Evolutionary conservation across 2,329 filamentous ascomycete species (phyloP).

Genomic region (Ophiostoma perfectum): DNA sequence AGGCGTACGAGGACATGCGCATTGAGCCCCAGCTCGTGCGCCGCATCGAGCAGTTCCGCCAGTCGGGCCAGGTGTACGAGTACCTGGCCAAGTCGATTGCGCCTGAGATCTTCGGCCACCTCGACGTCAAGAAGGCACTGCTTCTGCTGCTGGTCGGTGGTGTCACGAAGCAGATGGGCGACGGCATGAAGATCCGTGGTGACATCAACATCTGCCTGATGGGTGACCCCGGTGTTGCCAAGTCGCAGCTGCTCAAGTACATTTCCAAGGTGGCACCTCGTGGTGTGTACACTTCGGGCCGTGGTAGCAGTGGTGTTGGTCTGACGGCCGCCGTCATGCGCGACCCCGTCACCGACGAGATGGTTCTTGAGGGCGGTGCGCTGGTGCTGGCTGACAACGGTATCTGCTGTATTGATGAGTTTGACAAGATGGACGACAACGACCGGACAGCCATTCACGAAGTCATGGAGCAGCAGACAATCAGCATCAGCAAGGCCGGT

Average conservation of each 20-base stretch:
- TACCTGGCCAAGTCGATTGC: slow-evolving; percentile 93
- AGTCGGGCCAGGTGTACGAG: slow-evolving; percentile 89
- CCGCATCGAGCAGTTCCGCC: slow-evolving; percentile 78
- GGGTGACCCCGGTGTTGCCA: slow-evolving; percentile 99
- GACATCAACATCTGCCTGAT: slow-evolving; percentile 99
- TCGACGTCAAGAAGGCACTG: slow-evolving; percentile 96
- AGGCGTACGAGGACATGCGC: slow-evolving; percentile 88
- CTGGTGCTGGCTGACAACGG: slow-evolving; percentile 76
- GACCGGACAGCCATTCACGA: slow-evolving; percentile 80
- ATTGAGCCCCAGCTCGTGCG: slow-evolving; percentile 74
- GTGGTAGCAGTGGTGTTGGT: slow-evolving; percentile 76
- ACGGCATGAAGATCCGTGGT: slow-evolving; percentile 97
- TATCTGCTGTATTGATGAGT: slow-evolving; percentile 82
- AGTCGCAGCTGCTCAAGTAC: slow-evolving; percentile 96
- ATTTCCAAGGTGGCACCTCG: slow-evolving; percentile 96
- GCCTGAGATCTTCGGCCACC: slow-evolving; percentile 91
- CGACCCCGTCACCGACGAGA: slow-evolving; percentile 76
- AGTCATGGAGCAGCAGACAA: slow-evolving; percentile 85
- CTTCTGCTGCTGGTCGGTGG: slow-evolving; percentile 93
- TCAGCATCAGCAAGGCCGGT: slow-evolving; percentile 72
- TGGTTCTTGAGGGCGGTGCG: slow-evolving; percentile 76
- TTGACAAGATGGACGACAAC: slow-evolving; percentile 84
- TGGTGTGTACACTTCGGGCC: slow-evolving; percentile 77
- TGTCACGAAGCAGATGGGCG: slow-evolving; percentile 92
- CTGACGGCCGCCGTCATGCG: slow-evolving; percentile 79